These are phyloP conservation scores for Pachysolen tannophilus DNA, from an alignment of 805 yeast genomes.

Conservation along the genomic window DNA sequence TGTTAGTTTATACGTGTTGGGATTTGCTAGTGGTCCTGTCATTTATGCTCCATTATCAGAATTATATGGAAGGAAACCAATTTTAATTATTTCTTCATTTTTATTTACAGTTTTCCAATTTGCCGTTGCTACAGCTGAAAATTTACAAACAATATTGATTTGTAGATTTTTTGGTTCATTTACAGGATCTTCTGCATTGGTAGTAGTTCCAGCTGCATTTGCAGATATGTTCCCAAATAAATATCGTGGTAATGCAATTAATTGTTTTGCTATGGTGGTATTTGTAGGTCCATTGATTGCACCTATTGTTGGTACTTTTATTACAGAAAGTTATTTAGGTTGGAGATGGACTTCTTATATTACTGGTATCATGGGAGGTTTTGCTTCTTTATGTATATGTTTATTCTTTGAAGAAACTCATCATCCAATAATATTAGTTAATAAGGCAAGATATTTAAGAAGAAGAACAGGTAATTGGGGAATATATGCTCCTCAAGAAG, in stretches of 20 bases:
- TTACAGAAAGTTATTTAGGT: conserved; percentile 46
- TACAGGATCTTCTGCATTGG: conserved; percentile 78
- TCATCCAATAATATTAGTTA: conserved; percentile 55
- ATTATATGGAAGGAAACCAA: conserved; percentile 59
- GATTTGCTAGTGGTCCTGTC: conserved; percentile 89
- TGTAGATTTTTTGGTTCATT: conserved; percentile 78
- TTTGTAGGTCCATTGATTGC: conserved; percentile 77
- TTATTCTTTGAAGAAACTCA: conserved; percentile 59
- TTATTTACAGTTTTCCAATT: conserved; percentile 54
- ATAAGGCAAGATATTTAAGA: conserved; percentile 57
- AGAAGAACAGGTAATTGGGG: conserved; percentile 76
- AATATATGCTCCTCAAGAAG: conserved; percentile 70
- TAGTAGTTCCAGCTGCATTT: conserved; percentile 80
- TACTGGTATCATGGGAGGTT: conserved; percentile 50
- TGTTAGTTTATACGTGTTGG: conserved; percentile 75
- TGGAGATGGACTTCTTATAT: conserved; percentile 84
- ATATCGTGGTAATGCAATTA: conserved; percentile 69
- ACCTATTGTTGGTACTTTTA: conserved; percentile 72
- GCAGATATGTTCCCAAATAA: conserved; percentile 68
- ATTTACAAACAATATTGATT: conserved; percentile 68
- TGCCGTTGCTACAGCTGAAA: conserved; percentile 72
- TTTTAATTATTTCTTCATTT: conserved; percentile 49
- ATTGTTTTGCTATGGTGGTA: conserved; percentile 63
- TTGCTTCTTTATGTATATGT: conserved; percentile 27
- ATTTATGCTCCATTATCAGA: conserved; percentile 89